Evolutionary conservation across 495 filamentous ascomycete genomes (phyloP), one percentile per base, ranked within the genome.

Genomic region (Aspergillus cavernicola): DNA sequence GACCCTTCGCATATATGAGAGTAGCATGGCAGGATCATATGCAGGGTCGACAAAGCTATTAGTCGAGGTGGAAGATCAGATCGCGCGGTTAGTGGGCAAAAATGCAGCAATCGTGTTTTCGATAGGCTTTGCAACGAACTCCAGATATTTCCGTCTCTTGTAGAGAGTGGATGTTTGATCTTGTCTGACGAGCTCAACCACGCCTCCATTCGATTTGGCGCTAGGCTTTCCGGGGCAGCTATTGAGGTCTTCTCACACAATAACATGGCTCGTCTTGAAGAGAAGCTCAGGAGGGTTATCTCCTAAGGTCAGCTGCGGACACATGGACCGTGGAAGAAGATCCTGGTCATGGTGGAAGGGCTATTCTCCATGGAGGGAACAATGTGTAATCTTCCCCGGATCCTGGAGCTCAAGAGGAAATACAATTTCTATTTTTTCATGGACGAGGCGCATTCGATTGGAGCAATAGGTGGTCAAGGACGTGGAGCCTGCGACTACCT

Each of bases 291-390:
- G 32, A 88, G 95, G 60, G 82, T 81, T 44, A 93, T 95, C 58
- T 84, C 88, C 10, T 88, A 93, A 69, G 90, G 90, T 4, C 90
- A 96, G 62, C 89, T 90, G 28, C 82, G 90, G 50, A 93, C 89
- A 12, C 90, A 96, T 66, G 82, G 90, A 20, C 90, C 90, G 11
- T 96, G 90, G 90, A 89, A 89, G 76, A 95, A 93, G 80, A 95
- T 96, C 52, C 72, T 96, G 20, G 87, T 96, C 33, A 88, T 87
- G 24, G 87, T 95, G 40, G 90, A 96, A 65, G 90, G 90, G 37
- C 76, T 96, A 2, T 95, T 95, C 71, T 93, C 89, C 3, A 96
- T 96, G 90, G 90, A 96, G 68, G 90, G 90, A 32, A 92, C 89
- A 53, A 92, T 96, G 88, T 85, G 83, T 64, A 88, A 95, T 61